Percentiles rank a stretch among this genome's conserved stretches.
Conservation (phyloP, 495 filamentous ascomycete species). For the Cairneyella variabilis region DNA sequence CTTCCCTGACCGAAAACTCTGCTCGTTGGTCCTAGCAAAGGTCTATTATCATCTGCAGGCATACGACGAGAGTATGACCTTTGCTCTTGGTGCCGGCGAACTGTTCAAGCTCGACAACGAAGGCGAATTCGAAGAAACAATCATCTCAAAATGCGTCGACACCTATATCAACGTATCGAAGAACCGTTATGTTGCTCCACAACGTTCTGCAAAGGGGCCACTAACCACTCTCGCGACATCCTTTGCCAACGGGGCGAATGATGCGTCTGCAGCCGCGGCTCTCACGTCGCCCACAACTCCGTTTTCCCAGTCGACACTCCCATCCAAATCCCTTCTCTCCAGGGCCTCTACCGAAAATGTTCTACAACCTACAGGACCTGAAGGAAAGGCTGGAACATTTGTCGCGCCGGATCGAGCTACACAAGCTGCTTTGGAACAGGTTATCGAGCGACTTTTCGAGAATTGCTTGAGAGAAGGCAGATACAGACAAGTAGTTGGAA, state of each 20-base stretch:
- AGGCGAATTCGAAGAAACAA: conserved; percentile 98
- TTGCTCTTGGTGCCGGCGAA: conserved; percentile 92
- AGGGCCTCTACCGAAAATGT: conserved; percentile 56
- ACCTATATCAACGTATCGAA: conserved; percentile 90
- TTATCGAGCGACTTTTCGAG: conserved; percentile 89
- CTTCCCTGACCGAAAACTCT: conserved; percentile 91
- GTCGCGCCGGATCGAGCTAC: conserved; percentile 40
- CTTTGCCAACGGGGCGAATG: conserved; percentile 61
- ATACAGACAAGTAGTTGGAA: conserved; percentile 97
- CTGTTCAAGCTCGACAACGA: conserved; percentile 88
- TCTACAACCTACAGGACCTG: conserved; percentile 44
- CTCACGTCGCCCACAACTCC: conserved; percentile 85
- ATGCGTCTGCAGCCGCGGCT: conserved; percentile 60
- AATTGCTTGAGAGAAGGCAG: conserved; percentile 80
- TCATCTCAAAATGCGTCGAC: conserved; percentile 96
- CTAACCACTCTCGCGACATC: conserved; percentile 70
- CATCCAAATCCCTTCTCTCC: conserved; percentile 89
- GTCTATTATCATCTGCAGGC: conserved; percentile 98
- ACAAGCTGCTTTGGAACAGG: conserved; percentile 68
- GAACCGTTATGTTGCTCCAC: conserved; percentile 54
- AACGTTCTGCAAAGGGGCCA: conserved; percentile 45
- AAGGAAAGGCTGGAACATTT: conserved; percentile 45
- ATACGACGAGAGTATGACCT: conserved; percentile 98
- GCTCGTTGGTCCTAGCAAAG: conserved; percentile 91
- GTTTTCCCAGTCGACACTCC: conserved; percentile 86